Conservation (phyloP, 345 rosid species). For the Viola odorata region DNA sequence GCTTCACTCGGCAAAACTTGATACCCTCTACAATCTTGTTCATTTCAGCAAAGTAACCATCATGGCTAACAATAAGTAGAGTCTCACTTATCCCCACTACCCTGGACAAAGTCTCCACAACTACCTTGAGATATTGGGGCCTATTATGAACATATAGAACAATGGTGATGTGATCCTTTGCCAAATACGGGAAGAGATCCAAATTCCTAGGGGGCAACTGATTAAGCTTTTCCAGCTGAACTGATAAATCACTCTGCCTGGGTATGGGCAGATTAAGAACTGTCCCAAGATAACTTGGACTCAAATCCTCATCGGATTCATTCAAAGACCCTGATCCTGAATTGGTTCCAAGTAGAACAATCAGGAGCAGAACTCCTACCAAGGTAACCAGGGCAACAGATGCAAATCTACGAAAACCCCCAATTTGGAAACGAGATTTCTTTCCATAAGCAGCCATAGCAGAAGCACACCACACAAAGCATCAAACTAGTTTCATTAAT, state of each 20-base stretch:
- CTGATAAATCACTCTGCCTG: slow-evolving; percentile 46
- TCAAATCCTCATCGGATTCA: slow-evolving; percentile 26
- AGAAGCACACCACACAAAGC: slow-evolving; percentile 12
- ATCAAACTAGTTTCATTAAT: slow-evolving; percentile 4
- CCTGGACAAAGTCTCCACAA: slow-evolving; percentile 69
- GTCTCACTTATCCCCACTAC: slow-evolving; percentile 87
- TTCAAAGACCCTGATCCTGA: slow-evolving; percentile 27
- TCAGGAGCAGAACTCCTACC: slow-evolving; percentile 43
- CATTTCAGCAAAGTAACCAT: slow-evolving; percentile 89
- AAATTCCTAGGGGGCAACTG: slow-evolving; percentile 58
- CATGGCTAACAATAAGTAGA: slow-evolving; percentile 83
- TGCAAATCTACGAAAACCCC: slow-evolving; percentile 40
- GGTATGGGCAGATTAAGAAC: slow-evolving; percentile 60
- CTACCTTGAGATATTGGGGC: slow-evolving; percentile 76
- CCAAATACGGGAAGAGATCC: slow-evolving; percentile 61
- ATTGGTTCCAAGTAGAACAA: slow-evolving; percentile 45
- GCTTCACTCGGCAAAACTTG: slow-evolving; percentile 85
- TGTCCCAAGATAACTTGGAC: slow-evolving; percentile 9
- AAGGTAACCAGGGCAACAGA: slow-evolving; percentile 45
- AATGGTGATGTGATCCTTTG: slow-evolving; percentile 58
- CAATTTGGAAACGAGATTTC: slow-evolving; percentile 52
- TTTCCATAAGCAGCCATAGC: slow-evolving; percentile 54
- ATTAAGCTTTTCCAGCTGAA: slow-evolving; percentile 55
- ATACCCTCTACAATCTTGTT: slow-evolving; percentile 67
- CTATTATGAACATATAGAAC: slow-evolving; percentile 92